Evolutionary conservation across 148 eudicot genomes (phyloP).

Genomic region (Pouteria glomerata): DNA sequence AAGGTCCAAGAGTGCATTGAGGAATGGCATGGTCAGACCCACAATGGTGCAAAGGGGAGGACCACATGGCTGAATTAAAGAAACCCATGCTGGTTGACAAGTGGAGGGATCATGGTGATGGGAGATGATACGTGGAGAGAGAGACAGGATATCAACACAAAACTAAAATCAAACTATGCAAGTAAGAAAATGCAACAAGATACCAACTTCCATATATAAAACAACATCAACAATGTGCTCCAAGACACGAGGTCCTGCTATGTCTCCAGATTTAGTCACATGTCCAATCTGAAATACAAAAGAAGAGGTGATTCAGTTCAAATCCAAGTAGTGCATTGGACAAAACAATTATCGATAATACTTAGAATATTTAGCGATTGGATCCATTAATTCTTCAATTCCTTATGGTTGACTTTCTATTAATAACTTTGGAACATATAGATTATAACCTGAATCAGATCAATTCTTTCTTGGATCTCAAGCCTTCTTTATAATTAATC

Average conservation of each 20-base stretch:
- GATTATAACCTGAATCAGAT: too few relatives aligned
- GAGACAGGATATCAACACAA: neutral
- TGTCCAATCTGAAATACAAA: slow-evolving; percentile 72
- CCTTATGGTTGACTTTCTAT: too few relatives aligned
- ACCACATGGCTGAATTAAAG: neutral
- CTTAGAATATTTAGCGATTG: too few relatives aligned
- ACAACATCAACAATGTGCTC: slow-evolving; percentile 98
- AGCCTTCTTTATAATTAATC: neutral
- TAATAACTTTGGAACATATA: too few relatives aligned
- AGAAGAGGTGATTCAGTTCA: slow-evolving; percentile 10
- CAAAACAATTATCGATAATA: neutral
- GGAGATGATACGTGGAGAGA: neutral
- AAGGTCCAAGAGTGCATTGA: neutral
- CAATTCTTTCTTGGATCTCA: too few relatives aligned
- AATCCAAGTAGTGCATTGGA: neutral
- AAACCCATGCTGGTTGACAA: neutral
- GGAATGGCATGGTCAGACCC: neutral
- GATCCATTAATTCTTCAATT: too few relatives aligned
- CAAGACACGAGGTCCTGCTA: slow-evolving; percentile 95
- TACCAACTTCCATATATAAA: slow-evolving; percentile 77
- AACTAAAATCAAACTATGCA: neutral
- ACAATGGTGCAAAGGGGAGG: neutral
- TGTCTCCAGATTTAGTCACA: slow-evolving; percentile 88
- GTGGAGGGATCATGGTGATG: neutral
- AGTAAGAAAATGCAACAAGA: slow-evolving; percentile 6